Evolutionary conservation across 2,329 filamentous ascomycete species (phyloP), one percentile per base, ranked within the genome.

Genomic region (Acrodontium crateriforme): DNA sequence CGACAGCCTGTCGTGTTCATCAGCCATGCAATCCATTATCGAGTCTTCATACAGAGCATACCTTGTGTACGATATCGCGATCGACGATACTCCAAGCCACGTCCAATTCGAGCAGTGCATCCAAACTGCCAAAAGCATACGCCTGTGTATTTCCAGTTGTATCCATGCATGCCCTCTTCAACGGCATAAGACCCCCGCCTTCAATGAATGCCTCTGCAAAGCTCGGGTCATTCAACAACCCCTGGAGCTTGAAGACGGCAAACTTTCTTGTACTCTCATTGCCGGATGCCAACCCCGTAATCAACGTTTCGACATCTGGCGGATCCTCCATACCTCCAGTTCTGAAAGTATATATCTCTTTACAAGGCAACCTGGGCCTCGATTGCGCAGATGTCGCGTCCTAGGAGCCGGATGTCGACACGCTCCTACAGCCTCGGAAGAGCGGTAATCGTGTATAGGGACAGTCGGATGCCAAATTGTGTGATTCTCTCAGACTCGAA

Each of bases 171-270:
- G 95, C 66, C 31, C 80, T 74, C 29, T 83, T 74, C 45, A 98
- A 62, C 41, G 87, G 74, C 41, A 74, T 67, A 39, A 95, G 66
- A 3, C 89, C 89, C 32, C 84, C 84, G 27, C 84, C 80, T 28
- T 78, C 74, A 37, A 95, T 92, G 60, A 98, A 98, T 44, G 91
- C 75, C 54, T 95, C 89, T 47, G 89, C 89, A 54, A 95, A 95
- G 27, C 84, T 79, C 15, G 87, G 87, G 58, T 98, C 89, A 52
- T 85, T 87, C 56, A 98, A 93, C 37, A 82, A 84, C 39, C 72
- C 78, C 58, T 98, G 89, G 40, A 98, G 73, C 62, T 94, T 94
- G 70, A 98, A 98, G 36, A 91, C 89, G 35, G 89, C 89, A 82
- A 95, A 94, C 58, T 98, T 98, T 49, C 85, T 82, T 43, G 82